Evolutionary conservation across 805 yeast species (phyloP).

Genomic region (Sugiyamaella qingdaonensis): DNA sequence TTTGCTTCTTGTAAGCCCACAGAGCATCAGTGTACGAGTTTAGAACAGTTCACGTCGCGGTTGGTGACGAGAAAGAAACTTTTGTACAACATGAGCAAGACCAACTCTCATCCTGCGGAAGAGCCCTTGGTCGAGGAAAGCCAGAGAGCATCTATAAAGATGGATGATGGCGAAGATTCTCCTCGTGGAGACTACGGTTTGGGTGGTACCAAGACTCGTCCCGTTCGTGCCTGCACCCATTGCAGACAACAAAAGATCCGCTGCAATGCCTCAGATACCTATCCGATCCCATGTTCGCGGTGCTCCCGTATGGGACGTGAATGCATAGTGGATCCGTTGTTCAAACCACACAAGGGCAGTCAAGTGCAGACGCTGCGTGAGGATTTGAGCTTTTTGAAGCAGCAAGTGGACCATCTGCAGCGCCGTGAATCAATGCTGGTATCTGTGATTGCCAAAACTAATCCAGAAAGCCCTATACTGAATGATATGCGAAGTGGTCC

Average conservation of each 20-base stretch:
- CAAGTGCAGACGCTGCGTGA: conserved; percentile 79
- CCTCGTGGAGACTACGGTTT: neutral
- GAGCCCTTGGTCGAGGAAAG: too few species aligned
- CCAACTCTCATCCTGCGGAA: too few species aligned
- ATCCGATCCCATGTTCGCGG: conserved; percentile 76
- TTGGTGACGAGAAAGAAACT: too few species aligned
- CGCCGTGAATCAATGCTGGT: conserved; percentile 19
- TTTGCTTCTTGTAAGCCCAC: too few species aligned
- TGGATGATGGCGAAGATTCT: neutral
- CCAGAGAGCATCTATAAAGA: too few species aligned
- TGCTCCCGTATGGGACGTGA: conserved; percentile 74
- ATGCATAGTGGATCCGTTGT: conserved; percentile 89
- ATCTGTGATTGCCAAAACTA: conserved; percentile 16
- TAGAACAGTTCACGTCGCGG: too few species aligned
- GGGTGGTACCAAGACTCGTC: conserved; percentile 48
- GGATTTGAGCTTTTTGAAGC: conserved; percentile 61
- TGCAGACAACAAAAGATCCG: conserved; percentile 93
- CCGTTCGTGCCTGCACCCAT: conserved; percentile 89
- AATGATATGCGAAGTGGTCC: neutral
- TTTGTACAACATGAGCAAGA: too few species aligned
- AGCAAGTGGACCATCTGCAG: conserved; percentile 43
- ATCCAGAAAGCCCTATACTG: conserved; percentile 25
- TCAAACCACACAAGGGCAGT: conserved; percentile 86
- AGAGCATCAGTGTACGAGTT: too few species aligned
- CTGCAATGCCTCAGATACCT: conserved; percentile 83